Conservation (phyloP, 371 early-diverging fungal genomes). For the Choanephora cucurbitarum region DNA sequence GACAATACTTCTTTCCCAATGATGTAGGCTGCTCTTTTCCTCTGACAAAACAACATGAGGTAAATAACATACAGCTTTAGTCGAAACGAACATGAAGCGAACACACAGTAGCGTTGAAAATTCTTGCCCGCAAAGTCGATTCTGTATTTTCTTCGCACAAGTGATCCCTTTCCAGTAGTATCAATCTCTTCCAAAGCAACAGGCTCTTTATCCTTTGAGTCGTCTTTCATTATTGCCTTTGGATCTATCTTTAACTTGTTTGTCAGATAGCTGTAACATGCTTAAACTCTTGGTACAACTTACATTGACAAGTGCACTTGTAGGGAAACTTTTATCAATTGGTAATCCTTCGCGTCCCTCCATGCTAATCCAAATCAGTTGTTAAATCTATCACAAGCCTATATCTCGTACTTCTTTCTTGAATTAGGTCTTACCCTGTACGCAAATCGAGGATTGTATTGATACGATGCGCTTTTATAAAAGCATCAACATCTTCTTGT, state of each 20-base stretch:
- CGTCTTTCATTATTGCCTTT: background rate
- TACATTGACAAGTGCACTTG: conserved; percentile 26
- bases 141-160: conserved; percentile 33
- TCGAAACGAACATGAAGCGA: conserved; percentile 31
- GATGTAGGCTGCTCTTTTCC: conserved; percentile 46
- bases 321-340: conserved; percentile 37
- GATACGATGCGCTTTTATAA: conserved; percentile 24
- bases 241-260: conserved; percentile 2
- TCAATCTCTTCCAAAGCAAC: conserved; percentile 2
- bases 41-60: conserved; percentile 35
- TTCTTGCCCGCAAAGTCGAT: conserved; percentile 47
- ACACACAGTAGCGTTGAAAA: conserved; percentile 47
- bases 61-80: conserved; percentile 43
- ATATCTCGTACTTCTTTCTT: too few species aligned
- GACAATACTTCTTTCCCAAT: conserved; percentile 53
- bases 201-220: background rate
- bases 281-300: background rate
- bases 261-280: background rate
- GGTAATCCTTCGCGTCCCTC: conserved; percentile 33
- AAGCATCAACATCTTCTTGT: conserved; percentile 25
- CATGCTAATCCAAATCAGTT: conserved; percentile 2
- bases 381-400: background rate
- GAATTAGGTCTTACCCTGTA: conserved; percentile 18
- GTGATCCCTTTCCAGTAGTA: conserved; percentile 12
- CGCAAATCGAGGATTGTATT: conserved; percentile 34